phyloP scores from a whole-genome alignment of 2,329 filamentous ascomycete genomes.

The Zopfia rhizophila region DNA sequence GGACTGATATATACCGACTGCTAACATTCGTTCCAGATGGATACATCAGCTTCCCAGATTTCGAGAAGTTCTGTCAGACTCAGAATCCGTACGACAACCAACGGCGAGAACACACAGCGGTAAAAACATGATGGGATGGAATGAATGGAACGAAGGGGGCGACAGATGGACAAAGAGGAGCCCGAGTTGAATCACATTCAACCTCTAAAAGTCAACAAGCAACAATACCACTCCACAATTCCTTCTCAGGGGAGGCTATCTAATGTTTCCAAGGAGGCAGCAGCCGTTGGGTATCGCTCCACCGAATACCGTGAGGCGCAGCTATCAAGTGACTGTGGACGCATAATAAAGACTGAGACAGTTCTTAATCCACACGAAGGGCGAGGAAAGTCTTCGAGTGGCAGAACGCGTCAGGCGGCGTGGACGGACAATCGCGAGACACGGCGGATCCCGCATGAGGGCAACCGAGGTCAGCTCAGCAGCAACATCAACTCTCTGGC shows the following conservation, averaged over 20 bases:
- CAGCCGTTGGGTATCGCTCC: conserved; percentile 1
- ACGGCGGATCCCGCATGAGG: background rate
- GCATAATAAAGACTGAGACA: conserved; percentile 7
- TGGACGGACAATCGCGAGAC: background rate
- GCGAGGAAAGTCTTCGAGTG: conserved; percentile 1
- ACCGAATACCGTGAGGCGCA: conserved; percentile 10
- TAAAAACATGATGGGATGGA: conserved; percentile 43
- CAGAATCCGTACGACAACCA: conserved; percentile 42
- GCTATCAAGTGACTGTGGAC: conserved; percentile 7
- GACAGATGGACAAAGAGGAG: conserved; percentile 16
- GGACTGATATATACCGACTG: conserved; percentile 1
- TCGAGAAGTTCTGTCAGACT: conserved; percentile 70
- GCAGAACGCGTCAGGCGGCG: background rate
- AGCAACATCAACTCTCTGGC: conserved; percentile 30
- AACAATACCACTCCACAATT: conserved; percentile 18
- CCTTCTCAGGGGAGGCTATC: conserved; percentile 16
- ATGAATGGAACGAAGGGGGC: conserved; percentile 12
- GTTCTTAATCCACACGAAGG: conserved; percentile 4
- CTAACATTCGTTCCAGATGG: conserved; percentile 53
- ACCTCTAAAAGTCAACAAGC: conserved; percentile 15
- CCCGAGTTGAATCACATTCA: too few species aligned
- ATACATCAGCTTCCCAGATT: conserved; percentile 80
- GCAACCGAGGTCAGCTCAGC: too few species aligned
- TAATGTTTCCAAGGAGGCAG: conserved; percentile 8
- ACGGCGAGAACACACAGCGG: conserved; percentile 38